These are phyloP conservation scores for Podaxis sp. DNA, from an alignment of 768 basidiomycete genomes.

Conservation along the genomic window DNA sequence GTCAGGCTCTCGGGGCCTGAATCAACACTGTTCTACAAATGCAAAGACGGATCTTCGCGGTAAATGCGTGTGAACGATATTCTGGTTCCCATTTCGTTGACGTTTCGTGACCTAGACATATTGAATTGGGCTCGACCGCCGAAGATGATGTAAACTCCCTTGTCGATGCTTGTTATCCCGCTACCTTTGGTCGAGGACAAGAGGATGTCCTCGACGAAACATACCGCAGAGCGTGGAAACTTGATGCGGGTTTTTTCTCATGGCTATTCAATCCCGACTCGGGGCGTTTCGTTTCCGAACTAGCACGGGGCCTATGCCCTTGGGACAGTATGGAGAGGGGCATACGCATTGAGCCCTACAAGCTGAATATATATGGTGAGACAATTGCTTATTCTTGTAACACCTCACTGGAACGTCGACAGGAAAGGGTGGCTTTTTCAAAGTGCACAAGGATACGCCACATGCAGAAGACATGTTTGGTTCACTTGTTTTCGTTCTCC, in stretches of 20 bases:
- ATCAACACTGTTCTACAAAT: neutral
- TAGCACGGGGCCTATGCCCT: constrained; percentile 20
- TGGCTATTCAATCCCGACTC: constrained; percentile 21
- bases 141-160: constrained; percentile 17
- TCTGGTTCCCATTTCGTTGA: neutral
- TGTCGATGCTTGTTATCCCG: constrained; percentile 22
- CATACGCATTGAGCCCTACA: constrained; percentile 32
- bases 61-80: neutral
- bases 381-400: neutral
- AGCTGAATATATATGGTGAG: constrained; percentile 38
- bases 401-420: neutral
- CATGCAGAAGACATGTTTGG: constrained; percentile 46
- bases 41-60: neutral
- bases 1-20: neutral
- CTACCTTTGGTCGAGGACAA: constrained; percentile 25
- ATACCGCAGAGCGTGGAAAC: constrained; percentile 27
- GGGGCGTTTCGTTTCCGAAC: constrained; percentile 8
- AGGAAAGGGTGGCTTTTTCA: constrained; percentile 49
- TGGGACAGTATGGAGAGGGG: constrained; percentile 15
- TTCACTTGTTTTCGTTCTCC: constrained; percentile 52
- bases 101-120: neutral
- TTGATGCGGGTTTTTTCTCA: constrained; percentile 22
- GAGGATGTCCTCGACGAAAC: constrained; percentile 28
- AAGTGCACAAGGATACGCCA: constrained; percentile 50
- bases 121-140: neutral